A percentile compares a stretch with the other conserved stretches of the same genome.
Evolutionary conservation across 78 protist species (phyloP).

Genomic region (Dictyostelium brefeldianum): DNA sequence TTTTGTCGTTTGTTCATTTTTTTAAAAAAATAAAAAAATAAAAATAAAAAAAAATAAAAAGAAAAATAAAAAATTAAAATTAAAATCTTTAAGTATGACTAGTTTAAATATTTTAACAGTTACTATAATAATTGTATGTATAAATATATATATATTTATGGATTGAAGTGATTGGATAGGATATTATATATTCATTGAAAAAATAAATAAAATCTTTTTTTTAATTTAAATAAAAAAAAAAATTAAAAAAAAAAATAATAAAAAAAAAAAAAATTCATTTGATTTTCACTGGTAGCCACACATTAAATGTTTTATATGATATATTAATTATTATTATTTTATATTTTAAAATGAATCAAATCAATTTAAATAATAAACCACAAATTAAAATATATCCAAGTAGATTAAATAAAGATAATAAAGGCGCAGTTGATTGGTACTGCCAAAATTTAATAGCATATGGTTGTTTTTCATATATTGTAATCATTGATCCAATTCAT

Average conservation of each 20-base stretch:
- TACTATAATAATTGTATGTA: too few species aligned
- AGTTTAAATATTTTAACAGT: too few species aligned
- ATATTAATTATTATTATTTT: too few species aligned
- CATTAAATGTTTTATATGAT: too few species aligned
- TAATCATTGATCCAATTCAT: slow-evolving; percentile 57
- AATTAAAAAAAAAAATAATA: too few species aligned
- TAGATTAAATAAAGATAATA: slow-evolving; percentile 57
- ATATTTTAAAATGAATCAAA: background rate
- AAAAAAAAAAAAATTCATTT: too few species aligned
- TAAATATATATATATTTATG: too few species aligned
- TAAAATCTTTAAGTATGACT: too few species aligned
- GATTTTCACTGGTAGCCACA: background rate
- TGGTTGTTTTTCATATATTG: slow-evolving; percentile 62
- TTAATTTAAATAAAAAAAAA: too few species aligned
- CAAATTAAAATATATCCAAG: slow-evolving; percentile 65
- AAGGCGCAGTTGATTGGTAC: slow-evolving; percentile 66
- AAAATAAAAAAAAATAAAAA: background rate
- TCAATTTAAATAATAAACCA: background rate
- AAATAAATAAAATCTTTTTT: too few species aligned
- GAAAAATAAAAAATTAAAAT: background rate
- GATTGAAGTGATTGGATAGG: too few species aligned
- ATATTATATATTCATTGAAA: too few species aligned
- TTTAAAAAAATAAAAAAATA: background rate
- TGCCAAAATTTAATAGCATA: slow-evolving; percentile 76
- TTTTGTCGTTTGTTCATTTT: background rate